Evolutionary conservation across 2,329 filamentous ascomycete genomes (phyloP).

Genomic region (Penicillium hordei): DNA sequence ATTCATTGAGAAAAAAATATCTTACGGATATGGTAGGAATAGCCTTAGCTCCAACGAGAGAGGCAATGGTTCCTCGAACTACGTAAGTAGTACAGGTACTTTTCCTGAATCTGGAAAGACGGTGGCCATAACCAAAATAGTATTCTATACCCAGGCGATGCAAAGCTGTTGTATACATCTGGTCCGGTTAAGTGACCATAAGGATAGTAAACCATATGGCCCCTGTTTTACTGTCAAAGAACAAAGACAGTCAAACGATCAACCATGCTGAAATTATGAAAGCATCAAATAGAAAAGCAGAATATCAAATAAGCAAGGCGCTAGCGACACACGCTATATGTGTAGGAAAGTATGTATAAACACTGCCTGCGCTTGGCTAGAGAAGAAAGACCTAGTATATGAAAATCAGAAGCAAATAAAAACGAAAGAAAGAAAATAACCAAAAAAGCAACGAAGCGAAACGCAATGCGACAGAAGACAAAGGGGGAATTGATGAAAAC

Average conservation of each 20-base stretch:
- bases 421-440: not conserved
- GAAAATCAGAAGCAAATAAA: not conserved
- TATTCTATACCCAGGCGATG: not conserved
- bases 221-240: not conserved
- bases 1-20: too few species aligned
- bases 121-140: not conserved
- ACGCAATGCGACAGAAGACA: not conserved
- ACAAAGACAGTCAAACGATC: not conserved
- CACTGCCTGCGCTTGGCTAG: not conserved
- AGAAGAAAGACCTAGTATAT: not conserved
- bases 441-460: not conserved
- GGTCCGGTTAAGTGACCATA: not conserved
- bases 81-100: too few species aligned
- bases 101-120: too few species aligned
- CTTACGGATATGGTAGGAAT: too few species aligned
- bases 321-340: not conserved
- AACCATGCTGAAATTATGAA: too few species aligned
- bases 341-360: not conserved
- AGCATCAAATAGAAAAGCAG: not conserved
- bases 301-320: not conserved
- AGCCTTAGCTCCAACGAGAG: too few species aligned
- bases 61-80: too few species aligned
- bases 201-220: not conserved
- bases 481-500: not conserved
- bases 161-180: not conserved